Evolutionary conservation across 2,329 filamentous ascomycete genomes (phyloP).

Genomic region (Fusarium nurragi): DNA sequence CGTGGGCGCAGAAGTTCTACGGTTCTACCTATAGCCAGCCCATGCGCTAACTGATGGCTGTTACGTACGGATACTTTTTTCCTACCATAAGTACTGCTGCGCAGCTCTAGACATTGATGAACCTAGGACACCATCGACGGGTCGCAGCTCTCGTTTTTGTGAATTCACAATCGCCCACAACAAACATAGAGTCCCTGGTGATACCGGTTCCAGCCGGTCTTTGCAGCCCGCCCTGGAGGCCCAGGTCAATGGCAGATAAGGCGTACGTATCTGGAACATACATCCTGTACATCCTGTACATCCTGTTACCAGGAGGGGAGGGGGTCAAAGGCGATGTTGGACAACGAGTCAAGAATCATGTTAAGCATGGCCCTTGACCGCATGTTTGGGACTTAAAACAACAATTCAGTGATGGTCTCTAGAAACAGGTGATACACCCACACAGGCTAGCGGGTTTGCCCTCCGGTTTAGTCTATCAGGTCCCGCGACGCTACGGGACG

Average conservation of each 20-base stretch:
- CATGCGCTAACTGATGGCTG: conserved; percentile 9
- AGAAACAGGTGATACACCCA: conserved; percentile 20
- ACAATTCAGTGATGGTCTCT: neutral
- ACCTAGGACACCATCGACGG: neutral
- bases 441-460: conserved; percentile 22
- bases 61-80: conserved; percentile 16
- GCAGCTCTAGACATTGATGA: conserved; percentile 4
- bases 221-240: conserved; percentile 1
- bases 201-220: conserved; percentile 14
- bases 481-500: conserved; percentile 33
- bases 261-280: conserved; percentile 15
- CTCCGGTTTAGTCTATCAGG: conserved; percentile 28
- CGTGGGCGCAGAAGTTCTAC: conserved; percentile 31
- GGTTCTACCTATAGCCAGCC: neutral
- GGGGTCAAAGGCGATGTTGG: neutral
- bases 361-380: neutral
- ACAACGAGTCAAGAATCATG: neutral
- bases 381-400: neutral
- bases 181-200: conserved; percentile 7
- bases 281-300: no score
- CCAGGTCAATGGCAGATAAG: conserved; percentile 16
- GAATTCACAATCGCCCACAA: conserved; percentile 8
- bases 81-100: neutral
- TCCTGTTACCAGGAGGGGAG: neutral
- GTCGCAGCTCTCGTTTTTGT: neutral